These are phyloP conservation scores for Nicotiana undulata DNA, from an alignment of 257 asterid genomes.

Conservation along the genomic window DNA sequence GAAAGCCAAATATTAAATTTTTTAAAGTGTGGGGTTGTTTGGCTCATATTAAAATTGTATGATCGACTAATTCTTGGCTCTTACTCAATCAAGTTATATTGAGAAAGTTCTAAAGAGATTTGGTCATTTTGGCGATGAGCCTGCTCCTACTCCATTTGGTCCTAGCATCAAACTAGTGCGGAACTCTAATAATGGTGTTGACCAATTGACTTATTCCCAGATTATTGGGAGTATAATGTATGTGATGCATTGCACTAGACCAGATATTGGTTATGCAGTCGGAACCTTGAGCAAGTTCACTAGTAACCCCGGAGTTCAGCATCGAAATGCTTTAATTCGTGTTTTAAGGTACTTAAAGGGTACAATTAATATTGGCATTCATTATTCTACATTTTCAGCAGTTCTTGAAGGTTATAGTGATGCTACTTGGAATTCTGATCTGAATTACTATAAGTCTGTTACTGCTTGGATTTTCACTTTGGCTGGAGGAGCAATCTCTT, in stretches of 20 bases:
- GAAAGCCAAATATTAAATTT: no score
- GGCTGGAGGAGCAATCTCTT: not conserved
- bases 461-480: not conserved
- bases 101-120: not conserved
- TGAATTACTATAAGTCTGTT: not conserved
- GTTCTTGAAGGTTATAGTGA: not conserved
- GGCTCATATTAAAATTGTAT: no score
- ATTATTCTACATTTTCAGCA: not conserved
- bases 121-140: not conserved
- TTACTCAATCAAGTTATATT: not conserved
- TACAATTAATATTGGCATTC: no score
- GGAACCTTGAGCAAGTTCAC: not conserved
- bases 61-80: no score
- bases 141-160: not conserved
- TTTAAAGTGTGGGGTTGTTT: no score
- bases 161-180: not conserved
- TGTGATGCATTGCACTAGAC: not conserved
- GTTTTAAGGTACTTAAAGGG: no score
- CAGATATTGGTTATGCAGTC: not conserved
- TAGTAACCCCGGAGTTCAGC: not conserved
- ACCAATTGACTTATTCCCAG: not conserved
- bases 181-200: not conserved
- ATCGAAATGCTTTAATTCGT: no score
- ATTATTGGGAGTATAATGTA: not conserved
- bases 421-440: not conserved